Conservation (phyloP, 805 yeast species). For the Yamadazyma olivae region DNA sequence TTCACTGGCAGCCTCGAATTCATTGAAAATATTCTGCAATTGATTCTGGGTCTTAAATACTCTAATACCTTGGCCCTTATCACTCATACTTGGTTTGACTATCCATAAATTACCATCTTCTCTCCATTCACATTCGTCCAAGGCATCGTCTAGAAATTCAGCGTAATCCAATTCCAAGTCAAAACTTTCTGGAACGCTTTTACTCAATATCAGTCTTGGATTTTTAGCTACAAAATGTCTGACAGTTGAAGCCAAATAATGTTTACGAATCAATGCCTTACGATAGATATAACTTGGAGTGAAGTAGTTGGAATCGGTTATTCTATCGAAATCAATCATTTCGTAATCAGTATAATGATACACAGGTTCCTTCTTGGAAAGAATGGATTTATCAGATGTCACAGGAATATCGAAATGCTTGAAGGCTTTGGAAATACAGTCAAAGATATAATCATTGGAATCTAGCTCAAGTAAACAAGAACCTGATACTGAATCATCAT, state of each 20-base stretch:
- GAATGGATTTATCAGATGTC: conserved; percentile 15
- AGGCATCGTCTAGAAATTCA: conserved; percentile 88
- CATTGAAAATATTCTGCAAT: conserved; percentile 77
- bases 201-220: conserved; percentile 58
- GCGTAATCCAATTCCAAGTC: conserved; percentile 91
- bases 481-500: conserved; percentile 1
- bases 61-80: conserved; percentile 93
- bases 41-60: conserved; percentile 76
- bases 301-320: conserved; percentile 48
- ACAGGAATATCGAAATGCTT: conserved; percentile 18
- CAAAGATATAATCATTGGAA: conserved; percentile 35
- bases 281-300: conserved; percentile 83
- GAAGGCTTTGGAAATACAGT: conserved; percentile 41
- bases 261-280: conserved; percentile 88
- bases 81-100: conserved; percentile 95
- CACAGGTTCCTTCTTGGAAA: conserved; percentile 13
- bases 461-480: conserved; percentile 38
- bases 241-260: conserved; percentile 83
- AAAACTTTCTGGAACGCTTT: conserved; percentile 70
- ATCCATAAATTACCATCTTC: conserved; percentile 81
- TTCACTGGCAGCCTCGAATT: conserved; percentile 73
- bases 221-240: conserved; percentile 70
- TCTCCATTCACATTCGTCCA: conserved; percentile 88
- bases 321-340: conserved; percentile 71
- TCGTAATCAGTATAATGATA: conserved; percentile 92